These are phyloP conservation scores for Cicer yamashitae DNA, from an alignment of 306 rosid species.

Conservation along the genomic window DNA sequence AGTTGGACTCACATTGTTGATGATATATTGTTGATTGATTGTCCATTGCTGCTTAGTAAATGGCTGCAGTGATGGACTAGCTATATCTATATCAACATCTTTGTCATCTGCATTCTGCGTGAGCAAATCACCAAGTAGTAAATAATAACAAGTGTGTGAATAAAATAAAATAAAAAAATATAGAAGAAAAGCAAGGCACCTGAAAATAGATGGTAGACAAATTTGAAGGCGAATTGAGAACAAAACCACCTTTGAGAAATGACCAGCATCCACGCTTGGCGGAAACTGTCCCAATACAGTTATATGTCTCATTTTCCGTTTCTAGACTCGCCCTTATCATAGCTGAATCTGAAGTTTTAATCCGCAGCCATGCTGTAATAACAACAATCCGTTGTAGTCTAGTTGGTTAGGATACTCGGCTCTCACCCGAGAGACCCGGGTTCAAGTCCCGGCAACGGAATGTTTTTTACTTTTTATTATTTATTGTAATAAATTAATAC, in stretches of 20 bases:
- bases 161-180: neutral
- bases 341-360: constrained; percentile 56
- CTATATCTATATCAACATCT: constrained; percentile 51
- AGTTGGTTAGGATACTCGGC: constrained; percentile 82
- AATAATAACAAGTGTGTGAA: neutral
- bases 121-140: too few relatives aligned
- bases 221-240: constrained; percentile 52
- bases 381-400: constrained; percentile 71
- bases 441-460: constrained; percentile 88
- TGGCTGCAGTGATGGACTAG: constrained; percentile 79
- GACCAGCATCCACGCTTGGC: constrained; percentile 92
- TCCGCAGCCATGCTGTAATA: constrained; percentile 71
- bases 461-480: neutral
- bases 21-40: constrained; percentile 66
- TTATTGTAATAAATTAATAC: constrained; percentile 32
- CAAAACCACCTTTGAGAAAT: constrained; percentile 94
- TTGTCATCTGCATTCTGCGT: constrained; percentile 55
- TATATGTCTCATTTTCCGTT: constrained; percentile 49
- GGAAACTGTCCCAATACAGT: constrained; percentile 75
- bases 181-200: constrained; percentile 42
- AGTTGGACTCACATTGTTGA: constrained; percentile 62
- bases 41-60: constrained; percentile 76
- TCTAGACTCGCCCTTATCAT: constrained; percentile 65
- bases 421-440: constrained; percentile 92
- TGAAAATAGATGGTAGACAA: constrained; percentile 62